Evolutionary conservation across 2,329 filamentous ascomycete genomes (phyloP), one percentile per base, ranked within the genome.

Genomic region (Penicillium brasilianum): DNA sequence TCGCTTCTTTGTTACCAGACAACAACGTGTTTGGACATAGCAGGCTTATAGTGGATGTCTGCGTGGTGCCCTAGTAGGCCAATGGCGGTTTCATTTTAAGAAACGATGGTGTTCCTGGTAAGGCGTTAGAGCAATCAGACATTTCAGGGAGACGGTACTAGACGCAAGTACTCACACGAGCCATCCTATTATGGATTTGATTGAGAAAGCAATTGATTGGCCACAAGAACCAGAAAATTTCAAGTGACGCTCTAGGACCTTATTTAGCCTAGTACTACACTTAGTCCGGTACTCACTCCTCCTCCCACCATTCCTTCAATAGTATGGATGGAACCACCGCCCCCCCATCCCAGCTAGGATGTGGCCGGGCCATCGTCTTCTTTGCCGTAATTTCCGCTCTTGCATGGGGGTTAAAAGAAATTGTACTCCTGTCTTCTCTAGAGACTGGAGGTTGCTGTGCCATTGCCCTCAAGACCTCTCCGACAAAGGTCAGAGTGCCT

Each of bases 61-160:
- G 36, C 32, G 1, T 32, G 32, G 36, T 41, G 32, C 5, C 51
- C 51, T 22, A 54, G 16, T 25, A 54, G 51, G 32, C 1, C 20
- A 41, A 41, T 39, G 16, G 51, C 36, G 7, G 32, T 37, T 28
- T 22, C 34, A 54, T 54, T 28, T 9, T n/a, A 54, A 25, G 32
- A 22, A 28, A 54, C 51, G 18, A 32, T 54, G 32, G 32, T 54
- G 36, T 54, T 54, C 34, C 51, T 54, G 51, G 9, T 54, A 2
- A 41, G 36, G 36, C 20, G 13, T 54, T 37, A 54, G 34, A 37
- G 20, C 14, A 2, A 25, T 39, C 14, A 37, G 36, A 28, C n/a
- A 28, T 25, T 41, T 37, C n/a, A 39, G 16, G 34, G 32, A 18
- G 16, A 54, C 14, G 16, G 34, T 41, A n/a, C 51, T 11, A 54